These are phyloP conservation scores for Solanum corneliomulleri DNA, from an alignment of 257 asterid species.

Conservation along the genomic window DNA sequence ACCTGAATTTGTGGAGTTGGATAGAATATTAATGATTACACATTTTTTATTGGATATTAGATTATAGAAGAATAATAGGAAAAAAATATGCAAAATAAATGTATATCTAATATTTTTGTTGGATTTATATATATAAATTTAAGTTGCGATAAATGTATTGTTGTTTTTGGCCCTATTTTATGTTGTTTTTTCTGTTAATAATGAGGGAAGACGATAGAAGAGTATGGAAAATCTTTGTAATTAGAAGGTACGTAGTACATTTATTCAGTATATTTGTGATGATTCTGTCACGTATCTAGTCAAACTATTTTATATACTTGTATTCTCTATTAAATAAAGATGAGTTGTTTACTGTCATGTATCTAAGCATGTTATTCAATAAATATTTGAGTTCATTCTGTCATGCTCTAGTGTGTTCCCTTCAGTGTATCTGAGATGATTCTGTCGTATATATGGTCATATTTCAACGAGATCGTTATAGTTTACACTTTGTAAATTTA, in stretches of 20 bases:
- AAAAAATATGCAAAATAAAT: neutral
- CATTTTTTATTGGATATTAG: neutral
- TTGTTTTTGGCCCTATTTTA: slow-evolving; percentile 5
- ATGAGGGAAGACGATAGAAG: slow-evolving; percentile 23
- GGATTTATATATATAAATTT: neutral
- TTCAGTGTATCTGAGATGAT: neutral
- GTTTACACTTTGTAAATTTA: no score
- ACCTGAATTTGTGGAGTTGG: neutral
- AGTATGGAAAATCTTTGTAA: slow-evolving; percentile 32
- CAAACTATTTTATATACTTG: no score
- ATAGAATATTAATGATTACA: neutral
- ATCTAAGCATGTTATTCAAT: neutral
- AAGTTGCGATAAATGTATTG: neutral
- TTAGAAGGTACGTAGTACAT: slow-evolving; percentile 17
- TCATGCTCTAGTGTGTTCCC: neutral
- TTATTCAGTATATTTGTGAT: neutral
- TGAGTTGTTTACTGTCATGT: neutral
- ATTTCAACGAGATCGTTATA: neutral
- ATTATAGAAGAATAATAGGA: neutral
- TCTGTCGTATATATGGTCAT: neutral
- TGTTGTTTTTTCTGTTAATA: neutral
- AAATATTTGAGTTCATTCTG: neutral
- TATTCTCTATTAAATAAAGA: no score
- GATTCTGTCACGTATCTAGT: neutral
- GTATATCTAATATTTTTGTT: neutral